Percentiles rank a stretch among this genome's conserved stretches.
Evolutionary conservation across 441 rosid genomes (phyloP).

Genomic region (Aquilaria agallochum): DNA sequence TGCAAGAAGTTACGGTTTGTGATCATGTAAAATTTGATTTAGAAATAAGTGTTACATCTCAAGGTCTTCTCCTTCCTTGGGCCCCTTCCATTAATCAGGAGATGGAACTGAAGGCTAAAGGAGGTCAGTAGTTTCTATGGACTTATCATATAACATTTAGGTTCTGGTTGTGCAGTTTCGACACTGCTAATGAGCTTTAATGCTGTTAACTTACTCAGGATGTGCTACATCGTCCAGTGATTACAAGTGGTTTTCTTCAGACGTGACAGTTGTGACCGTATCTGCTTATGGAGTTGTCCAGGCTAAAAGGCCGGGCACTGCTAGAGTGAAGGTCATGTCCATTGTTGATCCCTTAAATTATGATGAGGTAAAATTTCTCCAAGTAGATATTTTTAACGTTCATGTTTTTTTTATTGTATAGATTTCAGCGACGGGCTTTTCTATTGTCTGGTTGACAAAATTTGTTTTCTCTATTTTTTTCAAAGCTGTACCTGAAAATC

Average conservation of each 20-base stretch:
- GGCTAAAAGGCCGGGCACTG: constrained; percentile 92
- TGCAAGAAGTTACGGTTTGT: constrained; percentile 83
- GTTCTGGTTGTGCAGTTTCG: too few relatives aligned
- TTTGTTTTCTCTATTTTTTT: constrained; percentile 2
- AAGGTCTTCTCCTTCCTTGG: constrained; percentile 80
- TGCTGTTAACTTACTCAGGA: constrained; percentile 39
- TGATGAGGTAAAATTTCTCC: constrained; percentile 65
- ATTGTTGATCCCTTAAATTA: constrained; percentile 73
- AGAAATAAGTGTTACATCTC: constrained; percentile 37
- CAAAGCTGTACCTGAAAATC: constrained; percentile 3
- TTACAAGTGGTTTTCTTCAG: constrained; percentile 94
- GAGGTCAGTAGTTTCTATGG: constrained; percentile 50
- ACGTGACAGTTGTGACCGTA: constrained; percentile 51
- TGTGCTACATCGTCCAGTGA: constrained; percentile 80
- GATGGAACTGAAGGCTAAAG: constrained; percentile 71
- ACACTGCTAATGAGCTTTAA: constrained; percentile 12
- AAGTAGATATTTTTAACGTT: constrained; percentile 3
- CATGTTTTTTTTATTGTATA: too few relatives aligned
- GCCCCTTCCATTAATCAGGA: constrained; percentile 80
- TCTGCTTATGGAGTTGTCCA: constrained; percentile 79
- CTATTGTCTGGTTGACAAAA: not conserved
- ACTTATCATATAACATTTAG: constrained; percentile 12
- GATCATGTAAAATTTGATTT: constrained; percentile 58
- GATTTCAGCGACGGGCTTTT: not conserved
- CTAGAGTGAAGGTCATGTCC: constrained; percentile 76